Conservation (phyloP, 2,329 filamentous ascomycete species). For the Alternaria sp. region DNA sequence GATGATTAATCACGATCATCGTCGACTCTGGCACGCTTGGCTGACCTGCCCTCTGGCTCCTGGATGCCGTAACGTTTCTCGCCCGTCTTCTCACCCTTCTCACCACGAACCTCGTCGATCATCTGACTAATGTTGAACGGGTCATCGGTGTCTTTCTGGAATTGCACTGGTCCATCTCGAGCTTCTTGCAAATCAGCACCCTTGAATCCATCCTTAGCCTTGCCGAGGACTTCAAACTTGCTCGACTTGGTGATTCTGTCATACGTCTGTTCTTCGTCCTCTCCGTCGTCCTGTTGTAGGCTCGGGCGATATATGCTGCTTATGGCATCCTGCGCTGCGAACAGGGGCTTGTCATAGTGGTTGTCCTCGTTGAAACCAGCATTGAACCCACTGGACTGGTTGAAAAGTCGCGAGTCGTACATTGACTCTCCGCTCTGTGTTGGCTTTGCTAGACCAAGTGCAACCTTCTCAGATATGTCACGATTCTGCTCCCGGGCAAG, state of each 20-base stretch:
- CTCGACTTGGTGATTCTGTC: conserved; percentile 85
- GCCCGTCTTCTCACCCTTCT: conserved; percentile 62
- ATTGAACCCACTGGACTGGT: conserved; percentile 90
- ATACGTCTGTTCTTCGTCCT: conserved; percentile 83
- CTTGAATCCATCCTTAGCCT: conserved; percentile 85
- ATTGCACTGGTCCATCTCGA: conserved; percentile 91
- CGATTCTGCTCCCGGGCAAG: conserved; percentile 95
- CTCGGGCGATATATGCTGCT: conserved; percentile 90
- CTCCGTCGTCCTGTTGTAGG: conserved; percentile 73
- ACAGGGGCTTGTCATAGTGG: conserved; percentile 94
- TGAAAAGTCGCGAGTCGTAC: conserved; percentile 97
- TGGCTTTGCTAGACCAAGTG: conserved; percentile 91
- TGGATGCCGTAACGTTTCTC: conserved; percentile 82
- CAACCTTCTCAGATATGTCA: conserved; percentile 97
- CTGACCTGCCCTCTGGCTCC: conserved; percentile 61
- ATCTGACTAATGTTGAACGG: conserved; percentile 96
- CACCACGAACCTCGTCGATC: conserved; percentile 77
- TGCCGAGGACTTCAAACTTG: conserved; percentile 88
- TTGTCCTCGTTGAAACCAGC: conserved; percentile 97
- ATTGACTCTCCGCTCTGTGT: conserved; percentile 91
- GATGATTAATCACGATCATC: conserved; percentile 64
- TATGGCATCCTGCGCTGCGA: conserved; percentile 93
- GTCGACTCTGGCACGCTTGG: conserved; percentile 80
- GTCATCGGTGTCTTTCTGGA: conserved; percentile 87
- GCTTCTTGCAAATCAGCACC: conserved; percentile 83